phyloP scores from a whole-genome alignment of 1,284 basidiomycete species.

The Ganoderma sp. region DNA sequence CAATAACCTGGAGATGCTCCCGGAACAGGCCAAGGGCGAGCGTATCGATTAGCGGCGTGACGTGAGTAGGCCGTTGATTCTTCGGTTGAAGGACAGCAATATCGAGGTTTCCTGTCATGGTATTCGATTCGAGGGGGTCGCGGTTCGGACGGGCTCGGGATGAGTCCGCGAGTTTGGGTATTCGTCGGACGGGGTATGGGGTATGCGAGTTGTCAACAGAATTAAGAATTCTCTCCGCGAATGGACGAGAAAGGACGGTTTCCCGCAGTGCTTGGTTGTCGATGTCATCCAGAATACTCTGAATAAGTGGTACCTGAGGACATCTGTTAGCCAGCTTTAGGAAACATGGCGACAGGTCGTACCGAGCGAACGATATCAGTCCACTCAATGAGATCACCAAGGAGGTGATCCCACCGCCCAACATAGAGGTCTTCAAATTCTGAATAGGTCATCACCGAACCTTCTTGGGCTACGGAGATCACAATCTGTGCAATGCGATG shows the following conservation, averaged over 20 bases:
- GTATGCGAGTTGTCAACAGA: too few species aligned
- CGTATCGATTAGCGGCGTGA: constrained; percentile 60
- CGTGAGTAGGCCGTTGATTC: constrained; percentile 60
- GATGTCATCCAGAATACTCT: constrained; percentile 12
- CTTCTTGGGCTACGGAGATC: constrained; percentile 35
- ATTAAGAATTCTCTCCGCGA: constrained; percentile 5
- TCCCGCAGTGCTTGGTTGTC: constrained; percentile 8
- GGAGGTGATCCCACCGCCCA: constrained; percentile 25
- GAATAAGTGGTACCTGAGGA: constrained; percentile 17
- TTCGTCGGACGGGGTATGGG: not conserved
- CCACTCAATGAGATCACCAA: constrained; percentile 10
- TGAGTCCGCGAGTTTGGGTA: not conserved
- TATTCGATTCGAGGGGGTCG: not conserved
- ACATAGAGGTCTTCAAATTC: constrained; percentile 26
- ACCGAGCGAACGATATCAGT: constrained; percentile 29
- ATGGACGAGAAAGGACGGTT: constrained; percentile 7
- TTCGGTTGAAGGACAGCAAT: constrained; percentile 57
- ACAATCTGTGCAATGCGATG: constrained; percentile 55
- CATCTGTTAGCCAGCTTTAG: not conserved
- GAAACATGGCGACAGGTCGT: not conserved
- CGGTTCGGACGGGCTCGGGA: not conserved
- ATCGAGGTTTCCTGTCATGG: constrained; percentile 52
- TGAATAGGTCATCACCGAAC: constrained; percentile 15
- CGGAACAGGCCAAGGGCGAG: constrained; percentile 57
- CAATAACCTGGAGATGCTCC: constrained; percentile 60